phyloP scores from a whole-genome alignment of 768 basidiomycete species.

The Fomitopsis serialis region DNA sequence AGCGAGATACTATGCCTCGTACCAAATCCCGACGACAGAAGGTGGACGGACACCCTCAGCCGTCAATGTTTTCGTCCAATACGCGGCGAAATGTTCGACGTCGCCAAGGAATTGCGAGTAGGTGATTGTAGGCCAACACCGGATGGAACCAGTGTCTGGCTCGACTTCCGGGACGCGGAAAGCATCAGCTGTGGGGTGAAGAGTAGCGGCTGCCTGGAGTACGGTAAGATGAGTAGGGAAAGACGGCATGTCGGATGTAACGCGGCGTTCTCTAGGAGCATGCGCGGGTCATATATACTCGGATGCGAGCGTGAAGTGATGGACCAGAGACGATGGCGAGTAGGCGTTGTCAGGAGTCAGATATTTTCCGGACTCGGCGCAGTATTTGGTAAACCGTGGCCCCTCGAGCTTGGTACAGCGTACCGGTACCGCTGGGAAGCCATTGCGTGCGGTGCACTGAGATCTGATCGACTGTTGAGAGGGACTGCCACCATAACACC shows the following conservation, averaged over 20 bases:
- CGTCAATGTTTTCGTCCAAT: conserved; percentile 53
- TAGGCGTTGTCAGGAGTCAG: not conserved
- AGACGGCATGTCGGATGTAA: conserved; percentile 12
- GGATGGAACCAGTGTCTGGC: conserved; percentile 35
- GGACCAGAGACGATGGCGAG: not conserved
- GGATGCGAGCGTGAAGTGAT: not conserved
- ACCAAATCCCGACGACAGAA: conserved; percentile 75
- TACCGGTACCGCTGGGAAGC: not conserved
- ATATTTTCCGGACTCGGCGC: not conserved
- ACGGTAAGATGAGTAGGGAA: conserved; percentile 50
- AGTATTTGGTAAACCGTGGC: not conserved
- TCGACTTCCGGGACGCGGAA: conserved; percentile 56
- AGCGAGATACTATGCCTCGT: conserved; percentile 19
- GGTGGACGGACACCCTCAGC: conserved; percentile 40
- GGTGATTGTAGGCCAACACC: conserved; percentile 55
- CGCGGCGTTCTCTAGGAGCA: not conserved
- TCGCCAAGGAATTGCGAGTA: conserved; percentile 61
- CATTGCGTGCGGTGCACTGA: not conserved
- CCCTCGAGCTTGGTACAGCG: not conserved
- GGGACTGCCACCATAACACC: not conserved
- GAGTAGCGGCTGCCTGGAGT: conserved; percentile 50
- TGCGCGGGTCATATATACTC: not conserved
- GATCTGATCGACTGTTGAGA: not conserved
- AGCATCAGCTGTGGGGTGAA: conserved; percentile 43
- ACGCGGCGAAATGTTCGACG: conserved; percentile 58